Conservation (phyloP, 2,329 filamentous ascomycete genomes). For the Colletotrichum eleusines region DNA sequence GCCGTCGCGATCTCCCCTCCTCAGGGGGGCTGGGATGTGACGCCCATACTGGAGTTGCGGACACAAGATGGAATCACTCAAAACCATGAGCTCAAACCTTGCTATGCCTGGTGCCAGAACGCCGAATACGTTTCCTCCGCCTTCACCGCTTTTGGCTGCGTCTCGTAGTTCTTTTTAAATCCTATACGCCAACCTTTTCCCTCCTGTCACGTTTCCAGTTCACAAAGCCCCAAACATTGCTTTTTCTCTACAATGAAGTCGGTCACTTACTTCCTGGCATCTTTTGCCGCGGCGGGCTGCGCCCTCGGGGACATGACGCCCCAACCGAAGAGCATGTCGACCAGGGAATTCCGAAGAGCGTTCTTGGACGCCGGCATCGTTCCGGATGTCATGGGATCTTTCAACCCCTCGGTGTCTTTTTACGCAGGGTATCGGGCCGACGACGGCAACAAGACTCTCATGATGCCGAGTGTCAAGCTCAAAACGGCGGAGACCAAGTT, state of each 20-base stretch:
- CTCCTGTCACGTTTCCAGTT: no score
- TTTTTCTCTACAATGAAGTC: slow-evolving; percentile 28
- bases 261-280: slow-evolving; percentile 7
- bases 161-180: neutral
- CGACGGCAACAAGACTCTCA: slow-evolving; percentile 43
- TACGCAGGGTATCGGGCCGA: slow-evolving; percentile 44
- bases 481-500: slow-evolving; percentile 43
- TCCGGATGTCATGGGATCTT: slow-evolving; percentile 46
- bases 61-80: slow-evolving; percentile 8
- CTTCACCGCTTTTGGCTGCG: no score
- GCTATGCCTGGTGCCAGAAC: neutral
- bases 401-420: slow-evolving; percentile 47
- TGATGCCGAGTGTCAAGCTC: slow-evolving; percentile 45
- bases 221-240: no score
- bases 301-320: slow-evolving; percentile 30
- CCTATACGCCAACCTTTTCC: neutral
- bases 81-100: slow-evolving; percentile 8
- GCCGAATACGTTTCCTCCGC: neutral
- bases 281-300: slow-evolving; percentile 13
- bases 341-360: slow-evolving; percentile 45
- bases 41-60: neutral
- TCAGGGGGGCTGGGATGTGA: slow-evolving; percentile 15
- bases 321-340: slow-evolving; percentile 42
- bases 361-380: slow-evolving; percentile 47
- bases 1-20: neutral